A percentile compares a stretch with the other conserved stretches of the same genome.
Conservation (phyloP, 192 early-diverging fungal species). For the Helicostylum pulchrum region DNA sequence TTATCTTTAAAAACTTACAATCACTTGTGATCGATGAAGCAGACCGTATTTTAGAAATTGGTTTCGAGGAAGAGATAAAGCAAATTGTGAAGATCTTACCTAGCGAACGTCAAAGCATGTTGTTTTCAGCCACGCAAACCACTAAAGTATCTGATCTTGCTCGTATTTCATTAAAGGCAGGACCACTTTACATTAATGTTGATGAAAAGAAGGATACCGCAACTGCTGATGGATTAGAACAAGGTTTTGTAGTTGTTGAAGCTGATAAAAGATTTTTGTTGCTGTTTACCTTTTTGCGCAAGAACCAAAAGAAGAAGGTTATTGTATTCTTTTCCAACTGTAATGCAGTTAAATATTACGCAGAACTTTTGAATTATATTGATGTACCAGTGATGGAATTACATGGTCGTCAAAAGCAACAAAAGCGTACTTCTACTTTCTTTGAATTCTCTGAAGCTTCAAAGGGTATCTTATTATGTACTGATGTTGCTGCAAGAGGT, state of each 20-base stretch:
- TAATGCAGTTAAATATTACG: constrained; percentile 97
- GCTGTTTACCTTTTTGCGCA: constrained; percentile 95
- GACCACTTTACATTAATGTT: constrained; percentile 98
- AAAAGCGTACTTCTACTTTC: constrained; percentile 98
- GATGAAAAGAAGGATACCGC: constrained; percentile 95
- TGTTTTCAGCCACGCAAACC: constrained; percentile 99
- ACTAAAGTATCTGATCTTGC: constrained; percentile 98
- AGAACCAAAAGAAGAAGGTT: constrained; percentile 95
- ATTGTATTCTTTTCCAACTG: constrained; percentile 99
- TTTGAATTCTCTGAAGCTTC: constrained; percentile 99
- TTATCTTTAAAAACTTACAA: constrained; percentile 93
- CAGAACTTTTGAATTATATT: constrained; percentile 98
- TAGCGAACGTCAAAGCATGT: constrained; percentile 91
- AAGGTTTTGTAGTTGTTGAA: constrained; percentile 96
- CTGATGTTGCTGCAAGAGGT: constrained; percentile 96
- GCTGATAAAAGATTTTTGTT: constrained; percentile 92
- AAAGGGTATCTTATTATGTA: constrained; percentile 90
- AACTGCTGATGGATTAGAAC: constrained; percentile 94
- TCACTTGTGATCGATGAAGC: constrained; percentile 95
- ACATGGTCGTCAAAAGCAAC: constrained; percentile 95
- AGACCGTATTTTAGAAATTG: constrained; percentile 96
- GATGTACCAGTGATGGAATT: constrained; percentile 97
- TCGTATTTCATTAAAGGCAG: constrained; percentile 91
- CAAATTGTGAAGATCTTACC: constrained; percentile 95
- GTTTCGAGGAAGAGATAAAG: constrained; percentile 99